Percentiles rank a stretch among this genome's conserved stretches.
These are phyloP conservation scores for Tuber magnatum DNA, from an alignment of 495 filamentous ascomycete genomes.

Conservation along the genomic window DNA sequence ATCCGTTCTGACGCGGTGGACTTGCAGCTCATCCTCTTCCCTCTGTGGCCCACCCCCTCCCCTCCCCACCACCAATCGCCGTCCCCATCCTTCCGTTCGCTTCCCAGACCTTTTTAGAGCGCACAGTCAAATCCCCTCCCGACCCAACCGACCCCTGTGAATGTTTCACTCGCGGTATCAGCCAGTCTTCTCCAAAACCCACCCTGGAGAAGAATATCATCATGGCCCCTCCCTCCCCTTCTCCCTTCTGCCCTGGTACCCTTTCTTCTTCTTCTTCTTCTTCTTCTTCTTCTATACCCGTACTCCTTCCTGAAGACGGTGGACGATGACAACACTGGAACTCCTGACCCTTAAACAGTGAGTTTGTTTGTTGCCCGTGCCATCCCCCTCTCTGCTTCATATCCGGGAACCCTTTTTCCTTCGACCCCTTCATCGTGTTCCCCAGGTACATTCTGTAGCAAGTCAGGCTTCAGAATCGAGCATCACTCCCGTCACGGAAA, in stretches of 20 bases:
- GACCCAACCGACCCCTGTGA: slow-evolving; percentile 17
- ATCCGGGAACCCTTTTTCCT: slow-evolving; percentile 11
- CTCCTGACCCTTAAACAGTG: slow-evolving; percentile 14
- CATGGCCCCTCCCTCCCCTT: slow-evolving; percentile 21
- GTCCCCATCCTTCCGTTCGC: not conserved
- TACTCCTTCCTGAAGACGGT: slow-evolving; percentile 22
- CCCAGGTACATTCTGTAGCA: not conserved
- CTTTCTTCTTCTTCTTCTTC: too few relatives aligned
- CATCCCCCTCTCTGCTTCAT: slow-evolving; percentile 24
- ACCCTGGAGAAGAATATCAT: slow-evolving; percentile 28
- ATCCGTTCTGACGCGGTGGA: not conserved
- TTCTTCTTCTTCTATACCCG: slow-evolving; percentile 10
- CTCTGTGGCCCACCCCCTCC: not conserved
- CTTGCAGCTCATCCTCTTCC: not conserved
- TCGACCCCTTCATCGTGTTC: not conserved
- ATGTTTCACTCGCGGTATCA: slow-evolving; percentile 21
- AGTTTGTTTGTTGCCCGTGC: slow-evolving; percentile 23
- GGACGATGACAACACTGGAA: slow-evolving; percentile 14
- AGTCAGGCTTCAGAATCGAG: not conserved
- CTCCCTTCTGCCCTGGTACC: slow-evolving; percentile 10
- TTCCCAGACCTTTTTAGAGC: not conserved
- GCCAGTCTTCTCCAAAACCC: slow-evolving; percentile 10
- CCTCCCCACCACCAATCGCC: not conserved
- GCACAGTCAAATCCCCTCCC: not conserved
- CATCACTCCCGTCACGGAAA: not conserved